A percentile compares a stretch with the other conserved stretches of the same genome.
Conservation (phyloP, 805 yeast species). For the Metschnikowia sp. region DNA sequence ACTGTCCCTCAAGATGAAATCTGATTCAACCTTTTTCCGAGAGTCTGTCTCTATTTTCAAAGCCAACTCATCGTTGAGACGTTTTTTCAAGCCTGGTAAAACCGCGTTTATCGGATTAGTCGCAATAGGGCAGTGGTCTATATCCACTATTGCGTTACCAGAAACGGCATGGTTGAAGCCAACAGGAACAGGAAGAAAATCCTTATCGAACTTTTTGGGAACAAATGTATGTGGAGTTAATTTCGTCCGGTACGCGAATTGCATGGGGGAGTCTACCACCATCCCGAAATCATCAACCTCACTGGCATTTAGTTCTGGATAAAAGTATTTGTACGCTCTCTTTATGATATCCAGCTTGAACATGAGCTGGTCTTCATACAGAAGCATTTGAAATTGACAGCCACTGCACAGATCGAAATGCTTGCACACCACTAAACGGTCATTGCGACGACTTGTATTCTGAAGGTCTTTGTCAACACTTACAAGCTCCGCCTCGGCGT, state of each 20-base stretch:
- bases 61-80: conserved; percentile 7
- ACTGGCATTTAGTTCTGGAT: conserved; percentile 20
- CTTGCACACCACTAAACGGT: conserved; percentile 28
- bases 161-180: conserved; percentile 31
- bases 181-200: conserved; percentile 18
- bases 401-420: conserved; percentile 39
- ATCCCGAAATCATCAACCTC: conserved; percentile 20
- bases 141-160: conserved; percentile 26
- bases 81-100: conserved; percentile 17
- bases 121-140: conserved; percentile 38
- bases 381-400: conserved; percentile 42
- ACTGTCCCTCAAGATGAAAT: conserved; percentile 34
- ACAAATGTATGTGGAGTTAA: conserved; percentile 37
- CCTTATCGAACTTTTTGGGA: conserved; percentile 10
- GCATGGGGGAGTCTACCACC: conserved; percentile 35
- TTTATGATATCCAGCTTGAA: conserved; percentile 29
- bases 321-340: conserved; percentile 34
- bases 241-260: conserved; percentile 38
- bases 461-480: conserved; percentile 14
- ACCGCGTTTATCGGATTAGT: conserved; percentile 27
- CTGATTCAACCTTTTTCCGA: conserved; percentile 8
- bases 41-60: conserved; percentile 4
- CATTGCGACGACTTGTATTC: conserved; percentile 19
- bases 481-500: conserved; percentile 30
- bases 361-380: conserved; percentile 35